Evolutionary conservation across 2,329 filamentous ascomycete genomes (phyloP).

Genomic region (Dactylellina drechsleri): DNA sequence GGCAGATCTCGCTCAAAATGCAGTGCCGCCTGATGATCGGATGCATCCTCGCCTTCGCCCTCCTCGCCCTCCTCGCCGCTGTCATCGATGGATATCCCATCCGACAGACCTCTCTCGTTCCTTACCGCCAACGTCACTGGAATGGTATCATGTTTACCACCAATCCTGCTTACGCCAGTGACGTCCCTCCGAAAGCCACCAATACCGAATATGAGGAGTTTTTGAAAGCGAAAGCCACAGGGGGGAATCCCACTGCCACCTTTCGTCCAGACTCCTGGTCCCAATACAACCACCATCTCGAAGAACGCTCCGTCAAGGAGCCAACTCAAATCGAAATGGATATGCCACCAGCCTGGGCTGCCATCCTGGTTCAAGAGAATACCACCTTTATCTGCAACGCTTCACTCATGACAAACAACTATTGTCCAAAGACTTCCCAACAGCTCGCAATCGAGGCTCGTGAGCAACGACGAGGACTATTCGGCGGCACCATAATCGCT

Average conservation of each 20-base stretch:
- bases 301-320: conserved; percentile 12
- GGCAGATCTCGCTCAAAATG: conserved; percentile 26
- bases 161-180: conserved; percentile 11
- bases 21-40: conserved; percentile 2
- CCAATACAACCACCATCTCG: conserved; percentile 34
- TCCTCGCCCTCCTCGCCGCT: conserved; percentile 2
- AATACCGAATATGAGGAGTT: conserved; percentile 20
- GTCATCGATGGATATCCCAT: conserved; percentile 18
- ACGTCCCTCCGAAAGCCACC: background rate
- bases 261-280: conserved; percentile 45
- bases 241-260: conserved; percentile 19
- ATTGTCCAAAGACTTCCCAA: conserved; percentile 33
- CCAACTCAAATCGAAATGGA: conserved; percentile 5
- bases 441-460: conserved; percentile 15
- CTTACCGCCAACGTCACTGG: conserved; percentile 33
- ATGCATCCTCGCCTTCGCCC: conserved; percentile 6
- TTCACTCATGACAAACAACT: conserved; percentile 22
- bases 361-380: background rate
- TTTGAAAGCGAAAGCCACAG: conserved; percentile 20
- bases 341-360: background rate
- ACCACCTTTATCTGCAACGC: conserved; percentile 18
- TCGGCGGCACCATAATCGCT: conserved; percentile 25
- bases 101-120: conserved; percentile 33
- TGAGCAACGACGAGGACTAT: conserved; percentile 24
- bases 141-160: conserved; percentile 18